A percentile compares a stretch with the other conserved stretches of the same genome.
Conservation (phyloP, 2,329 filamentous ascomycete genomes). For the Fusarium xyrophilum region DNA sequence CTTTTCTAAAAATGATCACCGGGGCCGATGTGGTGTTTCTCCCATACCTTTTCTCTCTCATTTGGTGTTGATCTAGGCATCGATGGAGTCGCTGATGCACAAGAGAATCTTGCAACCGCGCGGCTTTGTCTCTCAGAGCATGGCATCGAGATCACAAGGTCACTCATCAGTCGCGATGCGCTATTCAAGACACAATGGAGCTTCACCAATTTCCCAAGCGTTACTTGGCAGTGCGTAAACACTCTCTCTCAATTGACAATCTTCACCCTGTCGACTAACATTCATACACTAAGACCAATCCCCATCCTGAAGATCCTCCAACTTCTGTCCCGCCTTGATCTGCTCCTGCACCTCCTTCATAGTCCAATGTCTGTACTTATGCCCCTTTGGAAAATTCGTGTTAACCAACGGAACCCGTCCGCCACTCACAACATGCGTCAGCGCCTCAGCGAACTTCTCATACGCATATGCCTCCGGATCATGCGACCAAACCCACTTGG, state of each 20-base stretch:
- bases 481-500: slow-evolving; percentile 27
- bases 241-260: not conserved
- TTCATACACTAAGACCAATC: slow-evolving; percentile 14
- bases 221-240: fast-evolving
- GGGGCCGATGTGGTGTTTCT: fast-evolving
- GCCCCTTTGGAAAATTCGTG: slow-evolving; percentile 23
- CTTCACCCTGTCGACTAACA: not conserved
- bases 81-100: fast-evolving
- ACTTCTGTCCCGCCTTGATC: slow-evolving; percentile 18
- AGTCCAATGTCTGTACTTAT: slow-evolving; percentile 27
- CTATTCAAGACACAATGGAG: fast-evolving
- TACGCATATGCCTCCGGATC: slow-evolving; percentile 27
- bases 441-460: slow-evolving; percentile 27
- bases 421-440: slow-evolving; percentile 20
- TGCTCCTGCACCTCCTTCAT: slow-evolving; percentile 29
- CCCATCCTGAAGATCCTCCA: slow-evolving; percentile 29
- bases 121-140: too few species aligned
- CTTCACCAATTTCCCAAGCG: fast-evolving
- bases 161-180: fast-evolving
- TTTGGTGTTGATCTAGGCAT: fast-evolving
- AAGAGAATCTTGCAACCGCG: fast-evolving
- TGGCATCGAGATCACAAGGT: too few species aligned
- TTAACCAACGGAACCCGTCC: slow-evolving; percentile 18
- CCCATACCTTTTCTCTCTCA: fast-evolving
- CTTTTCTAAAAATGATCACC: fast-evolving